Base-by-base conservation (phyloP, 2,329 filamentous ascomycete genomes). In the Ophiocordyceps robertsii region DNA sequence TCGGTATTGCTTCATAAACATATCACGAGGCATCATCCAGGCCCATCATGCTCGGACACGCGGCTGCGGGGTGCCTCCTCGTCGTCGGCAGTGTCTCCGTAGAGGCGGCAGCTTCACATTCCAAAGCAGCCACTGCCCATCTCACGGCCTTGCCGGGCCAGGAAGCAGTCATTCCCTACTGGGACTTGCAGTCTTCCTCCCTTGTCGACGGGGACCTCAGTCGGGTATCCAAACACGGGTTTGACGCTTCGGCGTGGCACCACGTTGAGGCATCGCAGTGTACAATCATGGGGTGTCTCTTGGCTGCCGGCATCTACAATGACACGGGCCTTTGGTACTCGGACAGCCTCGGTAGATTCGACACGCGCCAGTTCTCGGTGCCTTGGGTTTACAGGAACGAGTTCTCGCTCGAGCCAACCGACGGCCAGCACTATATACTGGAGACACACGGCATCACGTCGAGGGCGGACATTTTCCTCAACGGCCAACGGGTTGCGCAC, bases 361-460 rank as follows among this genome's bases (percentile, higher is more conserved):
- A 75, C 40, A 50, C 56, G 13, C 55, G 58, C 2, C 65, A 65
- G 37, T 80, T 79, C 44, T 53, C 59, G 1, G 64, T 69, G 0
- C 72, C 75, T 0, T 81, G 76, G 75, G 53, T 78, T 21, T 81
- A 79, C 48, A 66, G 75, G 12, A 59, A 69, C 33, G 71, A 78
- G 44, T 72, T 77, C 43, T 44, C 47, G 0, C 49, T 77, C 2
- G 48, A 2, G 29, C 53, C 0, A 57, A 56, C 31, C 5, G 38
- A 47, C 31, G 49, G 51, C 2, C 56, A 64, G 30, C 68, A 76
- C 48, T 73, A 68, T 47, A 63, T 72, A 27, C 58, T 81, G 2
- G 58, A 69, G 30, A 80, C 75, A 0, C 64, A 80, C 46, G 77
- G 77, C 5, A 75, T 81, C 47, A 72, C 68, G 0, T 77, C 76